Percentiles rank a stretch among this genome's conserved stretches.
phyloP scores from a whole-genome alignment of 148 eudicot genomes.

The Chenopodium suecicum region DNA sequence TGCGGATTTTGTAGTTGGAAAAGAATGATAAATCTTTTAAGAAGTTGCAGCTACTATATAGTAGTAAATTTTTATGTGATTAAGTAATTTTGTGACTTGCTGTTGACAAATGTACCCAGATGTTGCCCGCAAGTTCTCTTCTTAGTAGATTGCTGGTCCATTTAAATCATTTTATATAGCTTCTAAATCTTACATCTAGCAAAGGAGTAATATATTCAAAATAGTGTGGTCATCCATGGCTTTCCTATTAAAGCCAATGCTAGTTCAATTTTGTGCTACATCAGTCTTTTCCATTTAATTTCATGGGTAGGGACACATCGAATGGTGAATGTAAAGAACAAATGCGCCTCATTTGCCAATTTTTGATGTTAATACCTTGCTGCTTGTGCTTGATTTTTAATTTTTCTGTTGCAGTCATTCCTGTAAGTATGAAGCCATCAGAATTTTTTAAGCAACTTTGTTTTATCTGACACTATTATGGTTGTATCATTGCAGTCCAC shows the following conservation, averaged over 20 bases:
- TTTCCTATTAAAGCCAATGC: neutral
- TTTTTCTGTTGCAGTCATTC: neutral
- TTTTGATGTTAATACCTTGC: neutral
- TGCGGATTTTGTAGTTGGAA: neutral
- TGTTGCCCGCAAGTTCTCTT: neutral
- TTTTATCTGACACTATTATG: constrained; percentile 4
- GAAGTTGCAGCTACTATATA: too few species aligned
- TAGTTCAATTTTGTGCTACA: neutral
- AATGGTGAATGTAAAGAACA: neutral
- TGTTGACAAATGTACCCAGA: neutral
- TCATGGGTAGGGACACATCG: neutral
- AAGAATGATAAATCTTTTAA: too few species aligned
- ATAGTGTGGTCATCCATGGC: neutral
- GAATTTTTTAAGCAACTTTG: neutral
- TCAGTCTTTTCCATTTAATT: neutral
- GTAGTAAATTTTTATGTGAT: neutral
- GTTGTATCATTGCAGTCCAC: constrained; percentile 43
- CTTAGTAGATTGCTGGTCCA: neutral
- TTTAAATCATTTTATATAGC: neutral
- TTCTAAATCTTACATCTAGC: neutral
- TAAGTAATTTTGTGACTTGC: neutral
- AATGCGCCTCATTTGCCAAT: neutral
- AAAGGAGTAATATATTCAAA: neutral
- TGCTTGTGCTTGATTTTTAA: neutral
- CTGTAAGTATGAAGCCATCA: neutral